A percentile compares a stretch with the other conserved stretches of the same genome.
Conservation (phyloP, 345 rosid genomes). For the Corchorus olitorius region DNA sequence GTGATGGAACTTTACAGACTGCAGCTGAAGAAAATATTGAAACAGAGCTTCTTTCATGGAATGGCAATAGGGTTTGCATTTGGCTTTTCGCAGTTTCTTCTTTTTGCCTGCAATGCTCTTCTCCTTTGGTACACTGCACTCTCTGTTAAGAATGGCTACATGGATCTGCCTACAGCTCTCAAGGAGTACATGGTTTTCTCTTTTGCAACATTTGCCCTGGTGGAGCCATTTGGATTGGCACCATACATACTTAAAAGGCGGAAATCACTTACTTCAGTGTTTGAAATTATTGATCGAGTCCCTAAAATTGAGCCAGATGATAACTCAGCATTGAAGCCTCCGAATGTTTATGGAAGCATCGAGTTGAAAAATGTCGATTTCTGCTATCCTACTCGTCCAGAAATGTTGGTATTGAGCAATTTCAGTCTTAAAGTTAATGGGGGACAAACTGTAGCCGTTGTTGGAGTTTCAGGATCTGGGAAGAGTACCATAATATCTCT, state of each 20-base stretch:
- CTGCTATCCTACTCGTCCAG: slow-evolving; percentile 92
- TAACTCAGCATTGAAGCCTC: slow-evolving; percentile 81
- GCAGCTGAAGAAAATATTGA: slow-evolving; percentile 80
- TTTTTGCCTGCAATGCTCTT: slow-evolving; percentile 97
- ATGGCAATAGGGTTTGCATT: slow-evolving; percentile 71
- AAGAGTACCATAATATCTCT: slow-evolving; percentile 96
- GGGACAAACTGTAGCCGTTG: slow-evolving; percentile 98
- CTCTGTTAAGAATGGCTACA: slow-evolving; percentile 48
- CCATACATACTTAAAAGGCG: slow-evolving; percentile 95
- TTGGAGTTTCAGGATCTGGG: slow-evolving; percentile 99
- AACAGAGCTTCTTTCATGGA: slow-evolving; percentile 61
- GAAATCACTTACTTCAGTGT: slow-evolving; percentile 85
- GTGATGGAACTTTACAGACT: slow-evolving; percentile 96
- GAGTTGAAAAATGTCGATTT: slow-evolving; percentile 96
- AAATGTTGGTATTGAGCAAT: slow-evolving; percentile 89
- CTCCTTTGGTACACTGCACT: slow-evolving; percentile 94
- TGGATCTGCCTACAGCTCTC: slow-evolving; percentile 71
- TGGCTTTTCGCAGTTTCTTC: slow-evolving; percentile 99
- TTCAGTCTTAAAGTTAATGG: slow-evolving; percentile 94
- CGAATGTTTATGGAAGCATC: slow-evolving; percentile 94
- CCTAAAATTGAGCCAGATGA: slow-evolving; percentile 98
- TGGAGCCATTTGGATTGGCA: slow-evolving; percentile 99
- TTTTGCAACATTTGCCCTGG: slow-evolving; percentile 97
- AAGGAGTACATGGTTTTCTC: slow-evolving; percentile 98
- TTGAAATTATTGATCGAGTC: slow-evolving; percentile 93